phyloP scores from a whole-genome alignment of 2,329 filamentous ascomycete genomes.

The Diatrype stigma region DNA sequence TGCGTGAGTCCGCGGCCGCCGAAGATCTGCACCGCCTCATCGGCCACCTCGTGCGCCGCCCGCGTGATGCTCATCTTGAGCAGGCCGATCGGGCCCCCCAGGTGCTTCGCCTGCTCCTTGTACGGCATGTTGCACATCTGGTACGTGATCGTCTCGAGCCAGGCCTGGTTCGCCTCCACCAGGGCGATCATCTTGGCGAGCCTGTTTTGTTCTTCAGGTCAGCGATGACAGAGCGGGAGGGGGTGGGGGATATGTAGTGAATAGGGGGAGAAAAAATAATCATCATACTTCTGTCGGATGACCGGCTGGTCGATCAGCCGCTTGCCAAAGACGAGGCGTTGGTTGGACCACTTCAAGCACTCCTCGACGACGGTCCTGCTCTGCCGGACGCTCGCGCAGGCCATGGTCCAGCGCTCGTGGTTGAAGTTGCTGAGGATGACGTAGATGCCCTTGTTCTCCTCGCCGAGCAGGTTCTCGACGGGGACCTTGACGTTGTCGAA shows the following conservation, averaged over 20 bases:
- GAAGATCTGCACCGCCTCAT: slow-evolving; percentile 82
- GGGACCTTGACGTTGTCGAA: slow-evolving; percentile 87
- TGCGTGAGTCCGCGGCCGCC: slow-evolving; percentile 78
- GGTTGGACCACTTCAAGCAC: slow-evolving; percentile 83
- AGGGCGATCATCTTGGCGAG: slow-evolving; percentile 84
- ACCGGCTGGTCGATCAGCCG: slow-evolving; percentile 78
- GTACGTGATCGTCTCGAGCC: slow-evolving; percentile 80
- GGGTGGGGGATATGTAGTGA: slow-evolving; percentile 7
- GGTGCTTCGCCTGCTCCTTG: slow-evolving; percentile 65
- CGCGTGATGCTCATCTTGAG: slow-evolving; percentile 77
- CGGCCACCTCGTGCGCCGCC: slow-evolving; percentile 76
- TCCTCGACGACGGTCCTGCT: slow-evolving; percentile 72
- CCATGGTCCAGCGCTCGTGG: slow-evolving; percentile 79
- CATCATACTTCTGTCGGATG: slow-evolving; percentile 68
- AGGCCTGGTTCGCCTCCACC: slow-evolving; percentile 77
- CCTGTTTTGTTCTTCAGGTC: too few relatives aligned
- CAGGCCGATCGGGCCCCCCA: slow-evolving; percentile 77
- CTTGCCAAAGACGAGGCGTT: slow-evolving; percentile 80
- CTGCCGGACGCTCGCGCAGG: slow-evolving; percentile 59
- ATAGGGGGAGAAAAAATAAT: background rate
- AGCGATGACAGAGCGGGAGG: too few relatives aligned
- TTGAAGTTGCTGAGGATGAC: slow-evolving; percentile 87
- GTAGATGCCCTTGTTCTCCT: slow-evolving; percentile 81
- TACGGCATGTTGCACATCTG: slow-evolving; percentile 88
- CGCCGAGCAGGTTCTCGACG: slow-evolving; percentile 69